phyloP scores from a whole-genome alignment of 768 basidiomycete genomes.

The Mycena leptocephala region DNA sequence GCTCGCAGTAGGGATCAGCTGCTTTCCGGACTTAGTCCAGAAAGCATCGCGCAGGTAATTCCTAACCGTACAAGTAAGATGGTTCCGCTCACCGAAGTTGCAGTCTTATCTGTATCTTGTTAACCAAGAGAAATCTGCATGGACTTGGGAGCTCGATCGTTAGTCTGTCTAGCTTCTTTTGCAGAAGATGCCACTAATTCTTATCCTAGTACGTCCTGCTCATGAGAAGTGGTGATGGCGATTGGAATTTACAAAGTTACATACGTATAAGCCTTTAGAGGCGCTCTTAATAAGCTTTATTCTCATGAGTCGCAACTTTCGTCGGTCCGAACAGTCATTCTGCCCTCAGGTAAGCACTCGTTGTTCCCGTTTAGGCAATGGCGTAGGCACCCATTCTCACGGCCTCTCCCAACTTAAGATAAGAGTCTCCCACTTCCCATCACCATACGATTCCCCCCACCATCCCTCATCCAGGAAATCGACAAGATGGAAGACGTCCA shows the following conservation, averaged over 20 bases:
- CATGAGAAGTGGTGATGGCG: background rate
- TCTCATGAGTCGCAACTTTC: too few relatives aligned
- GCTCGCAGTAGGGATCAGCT: conserved; percentile 50
- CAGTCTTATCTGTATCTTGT: conserved; percentile 79
- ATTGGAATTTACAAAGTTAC: too few relatives aligned
- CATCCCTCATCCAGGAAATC: too few relatives aligned
- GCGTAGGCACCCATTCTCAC: too few relatives aligned
- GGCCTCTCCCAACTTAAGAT: too few relatives aligned
- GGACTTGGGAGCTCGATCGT: conserved; percentile 89
- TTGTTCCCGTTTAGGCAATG: too few relatives aligned
- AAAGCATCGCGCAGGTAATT: conserved; percentile 79
- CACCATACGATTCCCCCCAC: too few relatives aligned
- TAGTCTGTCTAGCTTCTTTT: conserved; percentile 49
- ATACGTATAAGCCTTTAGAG: too few relatives aligned
- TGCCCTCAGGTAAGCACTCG: too few relatives aligned
- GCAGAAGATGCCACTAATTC: background rate
- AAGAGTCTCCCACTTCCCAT: too few relatives aligned
- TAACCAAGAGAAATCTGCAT: conserved; percentile 80
- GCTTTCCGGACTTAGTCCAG: conserved; percentile 69
- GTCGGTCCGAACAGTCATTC: too few relatives aligned
- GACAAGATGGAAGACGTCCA: background rate
- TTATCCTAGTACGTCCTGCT: conserved; percentile 18
- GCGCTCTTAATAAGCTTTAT: too few relatives aligned
- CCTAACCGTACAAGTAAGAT: background rate
- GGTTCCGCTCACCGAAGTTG: background rate